Percentiles rank a stretch among this genome's conserved stretches.
Conservation (phyloP, 208 protist genomes). For the Crithidia bombi region DNA sequence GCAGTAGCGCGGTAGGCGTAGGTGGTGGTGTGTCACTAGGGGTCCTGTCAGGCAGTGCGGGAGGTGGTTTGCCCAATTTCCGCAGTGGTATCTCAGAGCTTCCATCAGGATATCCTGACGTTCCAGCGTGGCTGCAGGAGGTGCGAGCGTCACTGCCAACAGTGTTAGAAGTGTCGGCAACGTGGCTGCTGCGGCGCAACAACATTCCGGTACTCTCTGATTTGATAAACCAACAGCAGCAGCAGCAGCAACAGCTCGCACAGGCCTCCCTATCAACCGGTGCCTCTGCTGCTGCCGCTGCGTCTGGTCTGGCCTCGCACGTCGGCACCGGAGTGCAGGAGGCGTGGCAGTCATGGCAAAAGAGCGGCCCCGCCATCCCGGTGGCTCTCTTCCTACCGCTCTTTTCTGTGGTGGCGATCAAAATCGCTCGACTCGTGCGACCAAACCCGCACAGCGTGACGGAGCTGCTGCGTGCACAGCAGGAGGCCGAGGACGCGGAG, state of each 20-base stretch:
- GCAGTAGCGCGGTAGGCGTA: slow-evolving; percentile 5
- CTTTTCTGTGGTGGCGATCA: slow-evolving; percentile 62
- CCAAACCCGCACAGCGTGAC: slow-evolving; percentile 16
- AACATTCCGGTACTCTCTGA: slow-evolving; percentile 74
- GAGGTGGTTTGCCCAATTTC: background rate
- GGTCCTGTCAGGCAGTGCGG: background rate
- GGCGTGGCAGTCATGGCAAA: slow-evolving; percentile 41
- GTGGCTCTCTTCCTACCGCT: slow-evolving; percentile 71
- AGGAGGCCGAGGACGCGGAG: slow-evolving; percentile 19
- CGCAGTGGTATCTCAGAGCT: slow-evolving; percentile 13
- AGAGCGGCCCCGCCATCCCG: slow-evolving; percentile 62
- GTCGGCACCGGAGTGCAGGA: slow-evolving; percentile 30
- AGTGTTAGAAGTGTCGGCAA: slow-evolving; percentile 60
- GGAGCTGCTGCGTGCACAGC: slow-evolving; percentile 26
- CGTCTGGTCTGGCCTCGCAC: slow-evolving; percentile 12
- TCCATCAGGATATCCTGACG: slow-evolving; percentile 47
- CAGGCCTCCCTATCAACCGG: slow-evolving; percentile 5
- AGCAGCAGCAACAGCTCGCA: slow-evolving; percentile 4
- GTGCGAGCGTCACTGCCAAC: slow-evolving; percentile 63
- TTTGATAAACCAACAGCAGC: slow-evolving; percentile 40
- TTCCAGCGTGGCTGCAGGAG: slow-evolving; percentile 69
- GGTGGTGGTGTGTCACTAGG: background rate
- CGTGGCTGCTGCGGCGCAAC: slow-evolving; percentile 41
- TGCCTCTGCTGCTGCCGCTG: slow-evolving; percentile 23
- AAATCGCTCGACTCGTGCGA: slow-evolving; percentile 34